These are phyloP conservation scores for Neobulgaria alba DNA, from an alignment of 2,329 filamentous ascomycete genomes.

Conservation along the genomic window DNA sequence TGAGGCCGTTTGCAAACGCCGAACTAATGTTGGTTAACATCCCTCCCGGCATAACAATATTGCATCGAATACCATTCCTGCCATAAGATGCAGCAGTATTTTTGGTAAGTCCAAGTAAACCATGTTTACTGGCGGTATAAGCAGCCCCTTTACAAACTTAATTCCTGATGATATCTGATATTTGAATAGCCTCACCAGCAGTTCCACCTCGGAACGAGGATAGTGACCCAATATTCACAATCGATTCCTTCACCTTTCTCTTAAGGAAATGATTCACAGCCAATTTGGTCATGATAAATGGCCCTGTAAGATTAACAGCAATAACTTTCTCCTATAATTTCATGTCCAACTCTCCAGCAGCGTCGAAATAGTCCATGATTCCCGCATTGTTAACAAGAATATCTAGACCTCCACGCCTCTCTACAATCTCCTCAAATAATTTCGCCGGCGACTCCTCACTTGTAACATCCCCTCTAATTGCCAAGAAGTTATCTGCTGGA, in stretches of 20 bases:
- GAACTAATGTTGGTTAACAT: background rate
- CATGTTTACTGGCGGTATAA: background rate
- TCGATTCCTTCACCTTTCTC: too few species aligned
- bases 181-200: too few species aligned
- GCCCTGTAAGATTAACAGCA: background rate
- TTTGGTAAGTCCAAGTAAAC: background rate
- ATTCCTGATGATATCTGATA: too few species aligned
- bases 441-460: background rate
- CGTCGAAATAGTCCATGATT: slow-evolving; percentile 1
- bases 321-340: background rate
- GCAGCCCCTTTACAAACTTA: background rate
- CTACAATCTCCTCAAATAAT: background rate
- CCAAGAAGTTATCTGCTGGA: background rate
- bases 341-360: background rate
- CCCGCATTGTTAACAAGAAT: background rate
- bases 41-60: background rate
- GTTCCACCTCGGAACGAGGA: too few species aligned
- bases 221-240: too few species aligned
- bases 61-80: background rate
- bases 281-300: background rate
- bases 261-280: too few species aligned
- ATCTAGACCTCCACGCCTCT: background rate
- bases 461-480: background rate
- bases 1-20: background rate
- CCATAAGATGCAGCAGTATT: background rate